Conservation (phyloP, 805 yeast genomes). For the Maudiozyma turicensis region DNA sequence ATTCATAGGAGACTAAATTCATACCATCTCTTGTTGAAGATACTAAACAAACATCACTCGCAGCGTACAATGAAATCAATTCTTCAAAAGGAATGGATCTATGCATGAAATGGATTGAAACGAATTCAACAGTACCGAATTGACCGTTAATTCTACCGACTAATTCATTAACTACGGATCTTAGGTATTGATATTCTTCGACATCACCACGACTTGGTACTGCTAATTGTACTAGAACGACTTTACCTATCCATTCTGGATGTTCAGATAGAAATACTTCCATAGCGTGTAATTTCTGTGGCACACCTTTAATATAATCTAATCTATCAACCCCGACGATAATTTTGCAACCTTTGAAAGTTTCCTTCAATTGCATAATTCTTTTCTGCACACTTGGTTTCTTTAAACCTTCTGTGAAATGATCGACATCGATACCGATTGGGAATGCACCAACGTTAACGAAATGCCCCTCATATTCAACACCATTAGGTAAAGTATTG, state of each 20-base stretch:
- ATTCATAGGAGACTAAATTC: conserved; percentile 94
- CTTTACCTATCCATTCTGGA: conserved; percentile 98
- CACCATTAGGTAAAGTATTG: conserved; percentile 84
- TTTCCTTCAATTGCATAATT: conserved; percentile 50
- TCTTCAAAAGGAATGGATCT: conserved; percentile 86
- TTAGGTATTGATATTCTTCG: conserved; percentile 88
- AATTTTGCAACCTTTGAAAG: conserved; percentile 67
- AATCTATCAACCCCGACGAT: conserved; percentile 95
- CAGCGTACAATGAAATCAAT: conserved; percentile 74
- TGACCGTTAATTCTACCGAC: conserved; percentile 95
- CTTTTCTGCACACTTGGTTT: conserved; percentile 54
- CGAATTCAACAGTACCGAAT: conserved; percentile 94
- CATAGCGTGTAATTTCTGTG: conserved; percentile 92
- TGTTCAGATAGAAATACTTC: conserved; percentile 86
- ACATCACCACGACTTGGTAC: conserved; percentile 97
- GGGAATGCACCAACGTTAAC: conserved; percentile 95
- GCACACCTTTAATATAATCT: conserved; percentile 96
- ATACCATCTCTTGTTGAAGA: conserved; percentile 96
- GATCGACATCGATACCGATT: conserved; percentile 95
- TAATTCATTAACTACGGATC: conserved; percentile 90
- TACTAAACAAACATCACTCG: conserved; percentile 85
- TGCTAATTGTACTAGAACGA: conserved; percentile 89
- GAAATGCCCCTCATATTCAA: conserved; percentile 62
- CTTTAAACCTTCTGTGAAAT: conserved; percentile 70
- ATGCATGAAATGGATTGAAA: conserved; percentile 95